A percentile compares a stretch with the other conserved stretches of the same genome.
These are phyloP conservation scores for Oemleria cerasiformis DNA, from an alignment of 306 rosid species.

Conservation along the genomic window DNA sequence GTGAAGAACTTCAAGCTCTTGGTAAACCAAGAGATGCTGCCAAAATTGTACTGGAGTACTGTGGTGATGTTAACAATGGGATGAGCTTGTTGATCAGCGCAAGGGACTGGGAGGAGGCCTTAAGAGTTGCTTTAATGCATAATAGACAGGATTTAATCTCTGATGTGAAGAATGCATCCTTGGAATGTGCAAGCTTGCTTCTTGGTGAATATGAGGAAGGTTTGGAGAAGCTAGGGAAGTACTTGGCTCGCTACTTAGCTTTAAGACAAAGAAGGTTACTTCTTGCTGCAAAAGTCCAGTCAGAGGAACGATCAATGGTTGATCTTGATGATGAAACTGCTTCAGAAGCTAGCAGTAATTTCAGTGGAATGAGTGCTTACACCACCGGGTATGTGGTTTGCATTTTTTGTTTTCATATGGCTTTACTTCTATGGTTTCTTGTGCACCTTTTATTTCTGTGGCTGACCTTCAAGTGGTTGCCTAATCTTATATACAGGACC, in stretches of 20 bases:
- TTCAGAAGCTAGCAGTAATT: conserved; percentile 94
- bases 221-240: conserved; percentile 91
- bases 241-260: conserved; percentile 88
- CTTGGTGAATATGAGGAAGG: conserved; percentile 77
- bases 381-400: conserved; percentile 68
- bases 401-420: conserved; percentile 7
- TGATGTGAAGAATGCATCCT: conserved; percentile 62
- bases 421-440: conserved; percentile 6
- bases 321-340: conserved; percentile 83
- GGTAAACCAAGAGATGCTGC: conserved; percentile 97
- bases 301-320: conserved; percentile 64
- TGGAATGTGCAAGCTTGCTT: conserved; percentile 75
- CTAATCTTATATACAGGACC: conserved; percentile 54
- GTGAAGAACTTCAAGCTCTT: conserved; percentile 96
- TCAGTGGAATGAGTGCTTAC: conserved; percentile 99
- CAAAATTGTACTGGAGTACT: conserved; percentile 81
- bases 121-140: conserved; percentile 73
- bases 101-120: conserved; percentile 86
- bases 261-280: conserved; percentile 94
- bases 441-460: not conserved
- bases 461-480: conserved; percentile 1
- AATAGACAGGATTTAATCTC: conserved; percentile 64
- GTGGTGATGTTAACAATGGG: conserved; percentile 61
- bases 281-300: conserved; percentile 73
- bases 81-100: conserved; percentile 56